Evolutionary conservation across 2,329 filamentous ascomycete species (phyloP).

Genomic region (Paradendryphiella salina): DNA sequence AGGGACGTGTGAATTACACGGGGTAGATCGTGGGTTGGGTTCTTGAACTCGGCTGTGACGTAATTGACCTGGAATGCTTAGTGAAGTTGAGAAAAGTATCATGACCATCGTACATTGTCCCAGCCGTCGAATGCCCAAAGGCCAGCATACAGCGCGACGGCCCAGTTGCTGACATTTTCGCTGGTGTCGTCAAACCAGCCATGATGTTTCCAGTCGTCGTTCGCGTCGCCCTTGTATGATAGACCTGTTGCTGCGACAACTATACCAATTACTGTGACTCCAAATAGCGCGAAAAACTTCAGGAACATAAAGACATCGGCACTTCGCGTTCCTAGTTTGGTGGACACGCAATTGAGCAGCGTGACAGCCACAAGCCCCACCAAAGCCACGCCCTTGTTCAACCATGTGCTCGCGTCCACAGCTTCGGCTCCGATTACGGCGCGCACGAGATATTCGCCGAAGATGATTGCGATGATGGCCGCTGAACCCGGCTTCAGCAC

Average conservation of each 20-base stretch:
- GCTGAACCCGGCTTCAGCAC: constrained; percentile 92
- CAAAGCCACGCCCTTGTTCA: constrained; percentile 86
- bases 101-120: constrained; percentile 77
- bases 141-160: constrained; percentile 90
- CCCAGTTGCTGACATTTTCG: constrained; percentile 80
- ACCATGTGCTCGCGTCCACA: constrained; percentile 78
- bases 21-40: constrained; percentile 85
- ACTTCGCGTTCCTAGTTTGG: constrained; percentile 79
- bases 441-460: constrained; percentile 94
- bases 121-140: constrained; percentile 98
- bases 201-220: constrained; percentile 80
- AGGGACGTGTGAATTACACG: constrained; percentile 96
- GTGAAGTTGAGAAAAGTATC: constrained; percentile 9
- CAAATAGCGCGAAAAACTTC: constrained; percentile 88
- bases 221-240: constrained; percentile 74
- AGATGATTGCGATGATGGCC: constrained; percentile 95
- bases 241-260: constrained; percentile 86
- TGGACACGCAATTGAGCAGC: constrained; percentile 86
- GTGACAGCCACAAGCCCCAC: constrained; percentile 76
- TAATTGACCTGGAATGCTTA: constrained; percentile 76
- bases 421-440: constrained; percentile 86
- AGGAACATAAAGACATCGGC: constrained; percentile 96
- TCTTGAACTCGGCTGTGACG: constrained; percentile 94
- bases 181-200: constrained; percentile 89
- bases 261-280: constrained; percentile 83